A percentile compares a stretch with the other conserved stretches of the same genome.
phyloP scores from a whole-genome alignment of 116 monocot species.

The Zostera marina region DNA sequence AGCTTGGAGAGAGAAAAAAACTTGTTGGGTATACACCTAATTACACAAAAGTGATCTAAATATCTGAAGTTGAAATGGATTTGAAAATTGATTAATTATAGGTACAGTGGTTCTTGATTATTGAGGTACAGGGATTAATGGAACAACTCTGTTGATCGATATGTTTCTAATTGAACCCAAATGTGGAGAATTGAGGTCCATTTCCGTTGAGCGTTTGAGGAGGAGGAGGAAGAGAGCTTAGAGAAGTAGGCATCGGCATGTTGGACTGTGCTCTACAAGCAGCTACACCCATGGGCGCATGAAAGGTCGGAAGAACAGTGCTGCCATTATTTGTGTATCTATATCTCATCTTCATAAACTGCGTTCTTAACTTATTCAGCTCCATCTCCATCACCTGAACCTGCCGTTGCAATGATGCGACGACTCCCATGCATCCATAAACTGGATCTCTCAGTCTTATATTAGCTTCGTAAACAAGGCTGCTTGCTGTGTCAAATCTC shows the following conservation, averaged over 20 bases:
- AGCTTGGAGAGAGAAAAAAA: no score
- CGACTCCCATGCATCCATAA: slow-evolving; percentile 84
- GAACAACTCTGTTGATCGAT: no score
- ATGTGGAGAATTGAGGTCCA: no score
- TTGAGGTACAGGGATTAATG: no score
- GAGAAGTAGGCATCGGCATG: background rate
- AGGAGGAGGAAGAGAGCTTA: no score
- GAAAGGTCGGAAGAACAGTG: slow-evolving; percentile 5
- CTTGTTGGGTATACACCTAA: no score
- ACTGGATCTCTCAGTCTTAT: slow-evolving; percentile 70
- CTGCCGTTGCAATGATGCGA: slow-evolving; percentile 67
- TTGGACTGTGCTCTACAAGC: background rate
- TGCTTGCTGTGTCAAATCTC: slow-evolving; percentile 66
- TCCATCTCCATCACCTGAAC: slow-evolving; percentile 56
- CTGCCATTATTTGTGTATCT: slow-evolving; percentile 8
- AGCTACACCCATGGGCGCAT: background rate
- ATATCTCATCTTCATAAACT: slow-evolving; percentile 58
- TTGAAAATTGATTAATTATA: no score
- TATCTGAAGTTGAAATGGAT: no score
- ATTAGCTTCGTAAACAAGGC: slow-evolving; percentile 75
- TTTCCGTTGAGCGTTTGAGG: no score
- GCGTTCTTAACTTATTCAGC: slow-evolving; percentile 39
- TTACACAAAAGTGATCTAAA: no score
- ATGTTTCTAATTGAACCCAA: no score
- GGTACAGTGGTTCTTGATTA: no score